Evolutionary conservation across 306 rosid genomes (phyloP), one percentile per base, ranked within the genome.

Genomic region (Bauhinia variegata): DNA sequence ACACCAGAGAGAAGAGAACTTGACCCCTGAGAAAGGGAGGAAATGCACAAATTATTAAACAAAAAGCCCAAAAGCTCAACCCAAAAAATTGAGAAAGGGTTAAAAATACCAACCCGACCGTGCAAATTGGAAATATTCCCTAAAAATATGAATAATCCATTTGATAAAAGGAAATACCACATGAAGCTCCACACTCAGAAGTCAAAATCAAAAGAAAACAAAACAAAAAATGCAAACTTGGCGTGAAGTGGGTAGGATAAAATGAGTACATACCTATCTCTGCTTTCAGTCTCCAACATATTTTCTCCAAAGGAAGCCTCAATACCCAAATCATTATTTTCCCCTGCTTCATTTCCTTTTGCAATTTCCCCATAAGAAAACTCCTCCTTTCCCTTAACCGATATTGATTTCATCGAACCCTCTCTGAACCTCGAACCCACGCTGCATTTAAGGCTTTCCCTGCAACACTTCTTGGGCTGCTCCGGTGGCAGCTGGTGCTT

Each of bases 301-400:
- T 85, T 91, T 52, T 88, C 91, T 15, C 87, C 91, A 11, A 78
- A 80, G 3, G 90, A 87, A 68, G 81, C 80, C 38, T 91, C 92
- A 11, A 53, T 31, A 52, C 54, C 68, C 39, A 54, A 34, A 63
- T 74, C 90, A 60, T 23, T 61, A 48, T 75, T 63, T 38, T 37
- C 80, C 55, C 68, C 87, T 12, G 42, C 62, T 57, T 41, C 71
- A 14, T 34, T 41, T 10, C 43, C 63, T 43, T 75, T 30, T 2
- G 50, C 56, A 56, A 58, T 58, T 44, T 62, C 67, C 17, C 14
- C 73, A 2, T 9, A 4, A 13, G 49, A 68, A 38, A 41, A 13
- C 43, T 19, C 70, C 9, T 68, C 30, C 16, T 71, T 42, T 47
- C 48, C 34, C 34, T 7, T 14, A 41, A 60, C 76, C 9, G 18